Percentiles rank a stretch among this genome's conserved stretches.
These are phyloP conservation scores for Suillus subluteus DNA, from an alignment of 768 basidiomycete genomes.

Conservation along the genomic window DNA sequence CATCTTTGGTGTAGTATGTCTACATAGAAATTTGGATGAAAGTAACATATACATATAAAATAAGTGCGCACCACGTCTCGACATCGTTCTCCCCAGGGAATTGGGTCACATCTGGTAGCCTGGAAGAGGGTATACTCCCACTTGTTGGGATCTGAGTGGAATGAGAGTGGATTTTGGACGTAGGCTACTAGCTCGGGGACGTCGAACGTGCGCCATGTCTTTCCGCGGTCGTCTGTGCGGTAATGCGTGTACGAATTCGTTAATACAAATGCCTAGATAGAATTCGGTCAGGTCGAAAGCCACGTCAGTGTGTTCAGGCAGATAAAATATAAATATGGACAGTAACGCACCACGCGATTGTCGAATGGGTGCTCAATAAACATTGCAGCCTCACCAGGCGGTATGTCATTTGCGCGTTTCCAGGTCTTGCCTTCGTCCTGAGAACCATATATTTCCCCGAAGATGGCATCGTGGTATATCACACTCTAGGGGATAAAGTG, in stretches of 20 bases:
- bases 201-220: slow-evolving; percentile 83
- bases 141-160: slow-evolving; percentile 79
- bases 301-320: slow-evolving; percentile 1
- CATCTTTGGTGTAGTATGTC: slow-evolving; percentile 88
- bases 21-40: slow-evolving; percentile 35
- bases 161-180: slow-evolving; percentile 71
- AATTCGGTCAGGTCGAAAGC: slow-evolving; percentile 4
- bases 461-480: slow-evolving; percentile 79
- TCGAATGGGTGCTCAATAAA: slow-evolving; percentile 89
- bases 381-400: slow-evolving; percentile 60
- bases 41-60: slow-evolving; percentile 1
- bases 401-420: slow-evolving; percentile 53
- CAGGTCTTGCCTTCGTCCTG: slow-evolving; percentile 85
- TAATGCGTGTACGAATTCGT: slow-evolving; percentile 80
- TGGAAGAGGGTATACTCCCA: slow-evolving; percentile 81
- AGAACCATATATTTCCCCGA: slow-evolving; percentile 76
- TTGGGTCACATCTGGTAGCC: slow-evolving; percentile 62
- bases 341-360: slow-evolving; percentile 62
- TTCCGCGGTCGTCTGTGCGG: slow-evolving; percentile 85
- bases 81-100: slow-evolving; percentile 61
- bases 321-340: slow-evolving; percentile 4
- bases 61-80: slow-evolving; percentile 63
- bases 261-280: slow-evolving; percentile 80
- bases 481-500: slow-evolving; percentile 47
- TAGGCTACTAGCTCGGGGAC: slow-evolving; percentile 54